Evolutionary conservation across 2,329 filamentous ascomycete genomes (phyloP).

Genomic region (Colletotrichum australisinense): DNA sequence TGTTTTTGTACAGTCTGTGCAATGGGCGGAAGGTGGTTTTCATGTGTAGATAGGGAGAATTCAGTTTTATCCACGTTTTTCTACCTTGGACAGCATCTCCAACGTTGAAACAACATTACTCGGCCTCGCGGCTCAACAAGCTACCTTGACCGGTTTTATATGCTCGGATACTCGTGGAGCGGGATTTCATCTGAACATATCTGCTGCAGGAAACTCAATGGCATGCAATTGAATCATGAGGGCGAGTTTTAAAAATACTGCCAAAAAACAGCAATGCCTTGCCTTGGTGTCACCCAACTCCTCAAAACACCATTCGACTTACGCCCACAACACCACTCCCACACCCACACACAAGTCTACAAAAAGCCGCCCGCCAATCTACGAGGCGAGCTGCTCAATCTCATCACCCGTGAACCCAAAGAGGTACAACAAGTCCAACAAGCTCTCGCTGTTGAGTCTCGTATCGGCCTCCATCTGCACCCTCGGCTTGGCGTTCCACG

Average conservation of each 20-base stretch:
- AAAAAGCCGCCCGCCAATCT: slow-evolving; percentile 14
- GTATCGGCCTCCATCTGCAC: slow-evolving; percentile 83
- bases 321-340: neutral
- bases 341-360: neutral
- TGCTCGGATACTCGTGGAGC: neutral
- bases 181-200: neutral
- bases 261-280: neutral
- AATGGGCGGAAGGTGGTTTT: slow-evolving; percentile 22
- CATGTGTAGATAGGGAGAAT: slow-evolving; percentile 37
- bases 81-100: neutral
- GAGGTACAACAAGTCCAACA: slow-evolving; percentile 79
- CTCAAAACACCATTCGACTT: slow-evolving; percentile 18
- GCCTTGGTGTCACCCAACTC: neutral
- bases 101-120: neutral
- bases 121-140: neutral
- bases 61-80: slow-evolving; percentile 20
- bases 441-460: slow-evolving; percentile 75
- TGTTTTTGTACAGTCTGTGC: slow-evolving; percentile 14
- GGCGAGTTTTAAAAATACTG: neutral
- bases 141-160: neutral
- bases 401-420: slow-evolving; percentile 79
- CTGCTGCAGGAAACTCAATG: neutral
- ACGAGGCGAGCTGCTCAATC: slow-evolving; percentile 58
- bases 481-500: slow-evolving; percentile 85
- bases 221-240: slow-evolving; percentile 1